Evolutionary conservation across 768 basidiomycete species (phyloP), one percentile per base, ranked within the genome.

Genomic region (Mycena albidolilacea): DNA sequence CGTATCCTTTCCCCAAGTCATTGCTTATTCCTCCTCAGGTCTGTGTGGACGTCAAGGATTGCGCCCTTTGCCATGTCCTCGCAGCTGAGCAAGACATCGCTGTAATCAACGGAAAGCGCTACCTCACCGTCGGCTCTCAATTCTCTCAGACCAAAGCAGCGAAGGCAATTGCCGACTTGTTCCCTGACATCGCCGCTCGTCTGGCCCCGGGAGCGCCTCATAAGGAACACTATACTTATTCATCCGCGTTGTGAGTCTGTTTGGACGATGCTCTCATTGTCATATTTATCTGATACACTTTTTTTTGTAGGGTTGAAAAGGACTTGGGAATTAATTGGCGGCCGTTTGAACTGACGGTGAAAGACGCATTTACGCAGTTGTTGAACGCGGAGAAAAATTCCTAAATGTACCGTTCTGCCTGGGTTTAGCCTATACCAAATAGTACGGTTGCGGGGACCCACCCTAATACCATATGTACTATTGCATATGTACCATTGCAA

Each of bases 11-110:
- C 5, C 15, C 54, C 5, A n/a, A 50, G 19, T 48, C 35, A 21
- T 35, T 15, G 41, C 37, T 52, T 9, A 67, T 12, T 7, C 37
- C 44, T 39, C 1, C 15, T 39, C 23, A 69, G 68, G 50, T 69
- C 38, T 69, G 68, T 17, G 68, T 69, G 39, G 69, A 70, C 63
- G 69, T 70, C 35, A 64, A 64, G 12, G 69, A 70, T 21, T 70
- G 69, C 9, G 69, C 69, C n/a, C 54, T 70, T 19, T 70, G 69
- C 55, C 69, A 70, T 35, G 63, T 70, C 17, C 69, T 64, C 44
- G 69, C 69, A 9, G 69, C 63, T 7, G 69, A 70, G 61, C 44
- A 61, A 39, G 63, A 70, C n/a, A 48, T 41, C 17, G 43, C 63
- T 2, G 55, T 70, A 6, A 9, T 43, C 2, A 70, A 70, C 6